A percentile compares a stretch with the other conserved stretches of the same genome.
Evolutionary conservation across 345 rosid genomes (phyloP).

Genomic region (Aquilaria sinensis): DNA sequence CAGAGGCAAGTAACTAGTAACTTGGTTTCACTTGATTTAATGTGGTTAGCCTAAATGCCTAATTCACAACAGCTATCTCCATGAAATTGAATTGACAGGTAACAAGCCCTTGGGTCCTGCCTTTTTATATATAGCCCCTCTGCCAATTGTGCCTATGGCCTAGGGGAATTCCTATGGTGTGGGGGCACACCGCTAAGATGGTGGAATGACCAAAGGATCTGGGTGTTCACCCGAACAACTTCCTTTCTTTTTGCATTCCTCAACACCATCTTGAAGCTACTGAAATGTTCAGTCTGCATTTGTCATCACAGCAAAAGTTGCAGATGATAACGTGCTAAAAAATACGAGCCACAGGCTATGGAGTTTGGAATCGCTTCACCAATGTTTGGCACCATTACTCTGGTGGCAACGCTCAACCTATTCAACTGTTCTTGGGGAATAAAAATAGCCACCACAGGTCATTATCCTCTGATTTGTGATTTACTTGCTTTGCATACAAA

Average conservation of each 20-base stretch:
- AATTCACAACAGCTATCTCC: too few relatives aligned
- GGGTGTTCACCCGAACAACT: constrained; percentile 40
- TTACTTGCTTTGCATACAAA: constrained; percentile 25
- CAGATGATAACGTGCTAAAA: constrained; percentile 24
- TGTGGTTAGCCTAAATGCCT: too few relatives aligned
- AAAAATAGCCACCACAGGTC: constrained; percentile 9
- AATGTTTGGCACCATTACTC: constrained; percentile 33
- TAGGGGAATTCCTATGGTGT: constrained; percentile 20
- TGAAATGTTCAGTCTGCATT: constrained; percentile 29
- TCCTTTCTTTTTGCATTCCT: constrained; percentile 35
- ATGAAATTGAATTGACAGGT: constrained; percentile 8
- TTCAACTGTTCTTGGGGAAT: constrained; percentile 22
- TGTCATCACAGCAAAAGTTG: constrained; percentile 31
- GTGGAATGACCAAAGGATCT: constrained; percentile 38
- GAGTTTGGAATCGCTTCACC: constrained; percentile 43
- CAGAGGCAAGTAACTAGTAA: constrained; percentile 16
- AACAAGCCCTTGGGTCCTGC: constrained; percentile 33
- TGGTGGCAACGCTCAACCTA: constrained; percentile 35
- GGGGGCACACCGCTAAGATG: constrained; percentile 33
- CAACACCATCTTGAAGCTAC: constrained; percentile 22
- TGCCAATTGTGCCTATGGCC: constrained; percentile 19
- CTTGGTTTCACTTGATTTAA: too few relatives aligned
- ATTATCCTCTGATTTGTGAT: constrained; percentile 5
- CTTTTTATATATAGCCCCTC: constrained; percentile 25
- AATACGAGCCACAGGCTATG: constrained; percentile 32